These are phyloP conservation scores for Erigeron philadelphicus DNA, from an alignment of 140 eudicot species.

Conservation along the genomic window DNA sequence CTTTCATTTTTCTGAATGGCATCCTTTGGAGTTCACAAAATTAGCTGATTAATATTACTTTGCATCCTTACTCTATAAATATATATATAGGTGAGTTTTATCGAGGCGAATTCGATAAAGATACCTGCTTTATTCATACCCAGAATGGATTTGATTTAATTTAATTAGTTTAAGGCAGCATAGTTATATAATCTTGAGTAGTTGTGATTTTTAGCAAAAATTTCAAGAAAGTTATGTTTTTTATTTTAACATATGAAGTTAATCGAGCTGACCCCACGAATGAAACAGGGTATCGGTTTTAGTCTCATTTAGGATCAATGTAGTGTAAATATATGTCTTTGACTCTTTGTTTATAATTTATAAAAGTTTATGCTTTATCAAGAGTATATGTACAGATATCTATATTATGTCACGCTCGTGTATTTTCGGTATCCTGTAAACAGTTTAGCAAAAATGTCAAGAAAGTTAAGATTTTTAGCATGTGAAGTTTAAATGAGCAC, in stretches of 20 bases:
- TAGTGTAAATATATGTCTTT: no score
- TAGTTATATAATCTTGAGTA: no score
- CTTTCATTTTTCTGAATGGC: constrained; percentile 85
- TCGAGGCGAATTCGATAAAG: neutral
- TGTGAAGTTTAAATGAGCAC: constrained; percentile 20
- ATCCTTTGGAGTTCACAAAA: constrained; percentile 56
- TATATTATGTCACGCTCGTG: no score
- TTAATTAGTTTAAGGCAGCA: neutral
- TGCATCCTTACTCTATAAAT: constrained; percentile 27
- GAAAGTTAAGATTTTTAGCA: neutral
- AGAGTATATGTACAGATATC: no score
- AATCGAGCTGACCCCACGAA: neutral
- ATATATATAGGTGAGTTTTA: constrained; percentile 19
- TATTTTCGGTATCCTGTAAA: no score
- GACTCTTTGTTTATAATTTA: no score
- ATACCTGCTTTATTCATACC: constrained; percentile 3
- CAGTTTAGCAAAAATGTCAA: no score
- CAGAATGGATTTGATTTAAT: neutral
- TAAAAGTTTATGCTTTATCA: no score
- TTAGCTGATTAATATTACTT: constrained; percentile 34
- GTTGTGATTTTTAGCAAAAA: constrained; percentile 1
- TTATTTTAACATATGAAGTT: neutral
- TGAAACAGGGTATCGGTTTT: neutral
- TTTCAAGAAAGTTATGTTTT: constrained; percentile 5
- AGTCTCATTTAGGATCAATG: no score